Conservation (phyloP, 73 alveolate species). For the Paramecium pentaurelia region DNA sequence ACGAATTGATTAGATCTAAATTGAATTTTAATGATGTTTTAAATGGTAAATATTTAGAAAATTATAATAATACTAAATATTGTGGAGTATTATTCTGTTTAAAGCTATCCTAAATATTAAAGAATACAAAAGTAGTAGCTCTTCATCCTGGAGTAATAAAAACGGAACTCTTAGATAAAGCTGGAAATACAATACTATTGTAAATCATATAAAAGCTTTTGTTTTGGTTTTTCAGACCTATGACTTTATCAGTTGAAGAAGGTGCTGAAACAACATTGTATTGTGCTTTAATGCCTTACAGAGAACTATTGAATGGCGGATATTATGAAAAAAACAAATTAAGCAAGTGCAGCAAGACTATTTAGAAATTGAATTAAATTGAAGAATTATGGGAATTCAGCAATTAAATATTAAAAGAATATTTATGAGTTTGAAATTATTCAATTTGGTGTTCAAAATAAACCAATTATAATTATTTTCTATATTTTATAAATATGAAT, state of each 20-base stretch:
- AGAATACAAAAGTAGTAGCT: constrained; percentile 28
- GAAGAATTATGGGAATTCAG: constrained; percentile 23
- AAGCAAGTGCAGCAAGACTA: neutral
- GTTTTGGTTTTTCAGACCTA: neutral
- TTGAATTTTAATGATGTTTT: neutral
- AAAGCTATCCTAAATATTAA: neutral
- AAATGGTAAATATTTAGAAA: constrained; percentile 35
- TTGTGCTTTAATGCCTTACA: neutral
- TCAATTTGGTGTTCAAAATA: neutral
- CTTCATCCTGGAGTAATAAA: constrained; percentile 61
- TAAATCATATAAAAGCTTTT: neutral
- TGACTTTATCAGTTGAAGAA: neutral
- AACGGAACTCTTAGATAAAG: constrained; percentile 42
- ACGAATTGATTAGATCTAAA: neutral
- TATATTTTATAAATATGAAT: too few relatives aligned
- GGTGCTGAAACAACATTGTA: constrained; percentile 6
- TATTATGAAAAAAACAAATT: constrained; percentile 6
- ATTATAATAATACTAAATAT: constrained; percentile 44
- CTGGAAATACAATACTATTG: neutral
- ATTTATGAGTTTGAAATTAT: neutral
- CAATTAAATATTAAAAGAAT: neutral
- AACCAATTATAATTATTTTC: neutral
- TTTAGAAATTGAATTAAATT: neutral
- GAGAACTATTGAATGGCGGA: neutral
- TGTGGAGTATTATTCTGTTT: constrained; percentile 6